phyloP scores from a whole-genome alignment of 1,139 yeast genomes.

The Kodamaea suecica region DNA sequence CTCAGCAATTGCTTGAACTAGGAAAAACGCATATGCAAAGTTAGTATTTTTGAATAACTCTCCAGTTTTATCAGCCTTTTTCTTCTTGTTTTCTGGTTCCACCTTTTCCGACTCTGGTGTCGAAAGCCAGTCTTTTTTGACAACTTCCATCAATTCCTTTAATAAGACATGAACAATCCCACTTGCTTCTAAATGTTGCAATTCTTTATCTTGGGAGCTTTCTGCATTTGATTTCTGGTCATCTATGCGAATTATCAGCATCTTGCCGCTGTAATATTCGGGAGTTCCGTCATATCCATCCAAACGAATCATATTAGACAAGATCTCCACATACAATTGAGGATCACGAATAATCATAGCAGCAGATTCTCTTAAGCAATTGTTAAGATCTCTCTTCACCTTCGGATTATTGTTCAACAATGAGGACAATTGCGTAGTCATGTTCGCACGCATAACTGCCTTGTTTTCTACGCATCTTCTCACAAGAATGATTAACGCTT shows the following conservation, averaged over 20 bases:
- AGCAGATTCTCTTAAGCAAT: constrained; percentile 53
- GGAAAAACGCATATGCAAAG: constrained; percentile 64
- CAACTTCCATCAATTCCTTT: constrained; percentile 59
- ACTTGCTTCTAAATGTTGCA: no score
- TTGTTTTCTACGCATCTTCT: constrained; percentile 71
- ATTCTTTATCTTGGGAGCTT: no score
- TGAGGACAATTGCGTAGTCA: constrained; percentile 38
- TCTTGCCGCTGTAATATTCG: constrained; percentile 13
- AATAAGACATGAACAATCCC: constrained; percentile 64
- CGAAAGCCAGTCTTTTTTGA: constrained; percentile 50
- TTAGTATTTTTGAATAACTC: constrained; percentile 40
- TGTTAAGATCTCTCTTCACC: constrained; percentile 44
- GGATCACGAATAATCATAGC: constrained; percentile 61
- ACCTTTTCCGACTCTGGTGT: constrained; percentile 24
- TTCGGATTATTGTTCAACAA: constrained; percentile 29
- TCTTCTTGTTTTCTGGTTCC: constrained; percentile 8
- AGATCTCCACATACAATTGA: constrained; percentile 48
- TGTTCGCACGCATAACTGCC: constrained; percentile 46
- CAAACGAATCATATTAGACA: constrained; percentile 49
- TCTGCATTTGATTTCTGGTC: constrained; percentile 28
- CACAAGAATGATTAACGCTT: constrained; percentile 41
- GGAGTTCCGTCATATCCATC: constrained; percentile 45
- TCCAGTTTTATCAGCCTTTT: constrained; percentile 17
- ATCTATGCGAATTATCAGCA: constrained; percentile 9
- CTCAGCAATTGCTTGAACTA: constrained; percentile 69